Percentiles rank a stretch among this genome's conserved stretches.
phyloP scores from a whole-genome alignment of 108 stramenopile genomes.

The Pseudonitzschia pungens region DNA sequence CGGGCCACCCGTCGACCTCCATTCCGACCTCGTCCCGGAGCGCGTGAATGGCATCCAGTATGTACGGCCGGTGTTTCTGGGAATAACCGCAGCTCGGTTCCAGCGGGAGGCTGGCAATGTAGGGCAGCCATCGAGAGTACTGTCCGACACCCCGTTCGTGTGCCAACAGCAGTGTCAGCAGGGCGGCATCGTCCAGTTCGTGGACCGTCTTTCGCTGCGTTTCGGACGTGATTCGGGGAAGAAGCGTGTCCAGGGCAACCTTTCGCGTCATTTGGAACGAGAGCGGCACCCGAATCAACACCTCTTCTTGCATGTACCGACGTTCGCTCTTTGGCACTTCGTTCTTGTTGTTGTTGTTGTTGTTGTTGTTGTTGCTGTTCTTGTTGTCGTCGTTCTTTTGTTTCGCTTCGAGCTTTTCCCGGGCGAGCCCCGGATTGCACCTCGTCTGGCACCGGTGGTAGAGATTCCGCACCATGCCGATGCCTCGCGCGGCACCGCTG shows the following conservation, averaged over 20 bases:
- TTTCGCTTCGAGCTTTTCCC: constrained; percentile 40
- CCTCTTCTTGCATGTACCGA: constrained; percentile 51
- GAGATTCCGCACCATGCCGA: constrained; percentile 72
- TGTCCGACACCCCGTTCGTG: constrained; percentile 71
- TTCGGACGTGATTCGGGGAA: constrained; percentile 52
- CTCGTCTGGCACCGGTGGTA: constrained; percentile 66
- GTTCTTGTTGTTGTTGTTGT: background rate
- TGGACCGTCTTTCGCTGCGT: constrained; percentile 34
- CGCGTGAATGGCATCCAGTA: constrained; percentile 67
- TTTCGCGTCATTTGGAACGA: constrained; percentile 78
- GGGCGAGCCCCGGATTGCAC: constrained; percentile 63
- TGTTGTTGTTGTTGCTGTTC: background rate
- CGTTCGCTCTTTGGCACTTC: background rate
- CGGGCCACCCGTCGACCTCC: constrained; percentile 74
- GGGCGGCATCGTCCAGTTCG: constrained; percentile 73
- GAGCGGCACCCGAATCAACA: constrained; percentile 70
- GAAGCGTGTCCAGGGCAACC: constrained; percentile 61
- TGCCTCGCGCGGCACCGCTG: constrained; percentile 65
- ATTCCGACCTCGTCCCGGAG: constrained; percentile 68
- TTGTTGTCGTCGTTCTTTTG: too few relatives aligned
- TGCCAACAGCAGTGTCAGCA: constrained; percentile 63
- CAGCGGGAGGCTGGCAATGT: constrained; percentile 75
- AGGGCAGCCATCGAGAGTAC: constrained; percentile 67
- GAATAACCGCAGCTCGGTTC: constrained; percentile 78
- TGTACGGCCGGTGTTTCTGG: constrained; percentile 47